These are phyloP conservation scores for Hyphochytrium catenoides DNA, from an alignment of 352 stramenopile species.

Conservation along the genomic window DNA sequence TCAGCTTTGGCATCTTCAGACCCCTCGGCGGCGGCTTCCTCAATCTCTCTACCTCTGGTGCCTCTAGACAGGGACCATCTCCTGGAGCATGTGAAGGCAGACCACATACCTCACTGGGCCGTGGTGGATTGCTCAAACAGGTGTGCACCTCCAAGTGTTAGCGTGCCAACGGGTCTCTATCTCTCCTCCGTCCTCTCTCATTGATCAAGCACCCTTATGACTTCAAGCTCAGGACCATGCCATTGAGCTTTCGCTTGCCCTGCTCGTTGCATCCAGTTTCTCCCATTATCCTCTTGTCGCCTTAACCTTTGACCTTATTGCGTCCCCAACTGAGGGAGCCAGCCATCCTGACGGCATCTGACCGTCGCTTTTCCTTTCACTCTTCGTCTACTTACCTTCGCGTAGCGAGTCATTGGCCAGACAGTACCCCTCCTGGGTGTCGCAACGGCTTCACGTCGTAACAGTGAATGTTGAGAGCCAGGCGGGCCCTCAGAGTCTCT, in stretches of 20 bases:
- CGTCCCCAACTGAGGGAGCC: conserved; percentile 12
- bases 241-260: conserved; percentile 36
- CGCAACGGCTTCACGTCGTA: too few relatives aligned
- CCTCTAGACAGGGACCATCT: conserved; percentile 27
- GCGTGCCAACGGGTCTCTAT: conserved; percentile 73
- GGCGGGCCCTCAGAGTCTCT: too few relatives aligned
- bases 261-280: conserved; percentile 32
- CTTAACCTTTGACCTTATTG: conserved; percentile 9
- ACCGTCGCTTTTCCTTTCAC: too few relatives aligned
- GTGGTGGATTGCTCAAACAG: conserved; percentile 82
- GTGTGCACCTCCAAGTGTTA: conserved; percentile 43
- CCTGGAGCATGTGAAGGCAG: conserved; percentile 39
- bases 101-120: conserved; percentile 70
- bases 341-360: conserved; percentile 10
- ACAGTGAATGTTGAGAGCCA: too few relatives aligned
- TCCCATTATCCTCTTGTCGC: conserved; percentile 22
- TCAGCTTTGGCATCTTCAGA: conserved; percentile 8
- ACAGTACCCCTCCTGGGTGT: too few relatives aligned
- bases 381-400: too few relatives aligned
- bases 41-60: background rate
- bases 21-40: too few relatives aligned
- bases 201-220: conserved; percentile 79
- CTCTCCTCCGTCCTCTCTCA: conserved; percentile 53
- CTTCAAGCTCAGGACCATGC: conserved; percentile 52
- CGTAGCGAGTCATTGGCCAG: too few relatives aligned